Percentiles rank a stretch among this genome's conserved stretches.
These are phyloP conservation scores for Cryptococcus jaspeensis DNA, from an alignment of 1,284 basidiomycete species.

Conservation along the genomic window DNA sequence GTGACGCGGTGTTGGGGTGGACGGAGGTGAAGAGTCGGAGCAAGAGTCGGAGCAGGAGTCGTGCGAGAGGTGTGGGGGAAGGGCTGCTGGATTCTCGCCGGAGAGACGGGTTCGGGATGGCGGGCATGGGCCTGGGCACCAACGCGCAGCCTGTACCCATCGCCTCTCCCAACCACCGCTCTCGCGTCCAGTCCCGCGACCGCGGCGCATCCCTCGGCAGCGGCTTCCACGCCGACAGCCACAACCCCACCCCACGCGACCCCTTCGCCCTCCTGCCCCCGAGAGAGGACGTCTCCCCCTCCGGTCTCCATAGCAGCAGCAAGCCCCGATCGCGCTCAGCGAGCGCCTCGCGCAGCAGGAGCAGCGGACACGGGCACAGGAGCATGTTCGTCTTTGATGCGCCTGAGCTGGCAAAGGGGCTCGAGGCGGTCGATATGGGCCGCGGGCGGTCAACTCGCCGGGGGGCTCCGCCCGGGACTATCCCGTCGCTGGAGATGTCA, in stretches of 20 bases:
- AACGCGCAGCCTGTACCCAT: slow-evolving; percentile 13
- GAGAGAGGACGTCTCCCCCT: not conserved
- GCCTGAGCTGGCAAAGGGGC: slow-evolving; percentile 11
- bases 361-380: slow-evolving; percentile 10
- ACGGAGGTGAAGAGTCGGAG: slow-evolving; percentile 51
- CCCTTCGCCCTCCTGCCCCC: slow-evolving; percentile 3
- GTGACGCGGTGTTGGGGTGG: slow-evolving; percentile 78
- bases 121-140: no score
- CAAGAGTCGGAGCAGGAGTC: slow-evolving; percentile 29
- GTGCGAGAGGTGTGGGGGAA: slow-evolving; percentile 11
- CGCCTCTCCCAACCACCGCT: slow-evolving; percentile 1
- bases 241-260: not conserved
- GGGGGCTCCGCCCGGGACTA: not conserved
- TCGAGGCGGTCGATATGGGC: slow-evolving; percentile 10
- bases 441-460: slow-evolving; percentile 9
- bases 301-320: not conserved
- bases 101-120: slow-evolving; percentile 2
- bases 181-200: slow-evolving; percentile 5
- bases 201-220: not conserved
- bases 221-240: no score
- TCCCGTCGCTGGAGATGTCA: not conserved
- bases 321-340: slow-evolving; percentile 14
- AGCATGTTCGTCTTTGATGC: slow-evolving; percentile 17
- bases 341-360: slow-evolving; percentile 17
- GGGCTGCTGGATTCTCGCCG: slow-evolving; percentile 1